Conservation (phyloP, 2,329 filamentous ascomycete genomes). For the Fusarium foetens region DNA sequence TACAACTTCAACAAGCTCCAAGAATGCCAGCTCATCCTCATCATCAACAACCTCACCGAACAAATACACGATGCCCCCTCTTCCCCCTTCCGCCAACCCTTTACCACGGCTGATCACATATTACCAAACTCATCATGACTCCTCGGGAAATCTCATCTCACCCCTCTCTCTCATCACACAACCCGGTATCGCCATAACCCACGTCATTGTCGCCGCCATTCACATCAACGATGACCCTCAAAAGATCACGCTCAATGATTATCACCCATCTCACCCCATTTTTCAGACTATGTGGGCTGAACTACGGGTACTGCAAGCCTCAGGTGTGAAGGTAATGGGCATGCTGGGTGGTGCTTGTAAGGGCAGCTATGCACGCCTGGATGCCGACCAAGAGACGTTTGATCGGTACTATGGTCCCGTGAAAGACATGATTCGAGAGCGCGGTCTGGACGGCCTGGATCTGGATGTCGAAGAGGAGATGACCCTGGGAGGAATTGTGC, state of each 20-base stretch:
- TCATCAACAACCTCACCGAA: neutral
- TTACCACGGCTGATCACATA: slow-evolving; percentile 62
- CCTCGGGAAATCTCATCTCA: slow-evolving; percentile 58
- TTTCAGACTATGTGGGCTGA: slow-evolving; percentile 84
- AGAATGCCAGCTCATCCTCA: slow-evolving; percentile 4
- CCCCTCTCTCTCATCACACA: slow-evolving; percentile 63
- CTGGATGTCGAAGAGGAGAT: slow-evolving; percentile 84
- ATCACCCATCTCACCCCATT: slow-evolving; percentile 72
- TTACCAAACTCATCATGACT: slow-evolving; percentile 65
- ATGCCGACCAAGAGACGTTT: slow-evolving; percentile 68
- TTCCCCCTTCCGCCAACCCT: slow-evolving; percentile 43
- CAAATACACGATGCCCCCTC: slow-evolving; percentile 45
- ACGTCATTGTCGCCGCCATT: slow-evolving; percentile 87
- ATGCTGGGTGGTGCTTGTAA: slow-evolving; percentile 89
- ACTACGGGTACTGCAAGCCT: slow-evolving; percentile 74
- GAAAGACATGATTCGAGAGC: slow-evolving; percentile 68
- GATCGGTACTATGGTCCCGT: slow-evolving; percentile 79
- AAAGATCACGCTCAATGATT: slow-evolving; percentile 82
- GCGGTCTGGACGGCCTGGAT: slow-evolving; percentile 75
- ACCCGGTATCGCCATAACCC: slow-evolving; percentile 68
- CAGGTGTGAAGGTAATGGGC: slow-evolving; percentile 81
- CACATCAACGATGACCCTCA: slow-evolving; percentile 78
- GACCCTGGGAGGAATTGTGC: slow-evolving; percentile 72
- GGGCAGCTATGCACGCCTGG: slow-evolving; percentile 72
- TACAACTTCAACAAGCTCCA: slow-evolving; percentile 1